Evolutionary conservation across 345 rosid species (phyloP), one percentile per base, ranked within the genome.

Genomic region (Corymbia maculata): DNA sequence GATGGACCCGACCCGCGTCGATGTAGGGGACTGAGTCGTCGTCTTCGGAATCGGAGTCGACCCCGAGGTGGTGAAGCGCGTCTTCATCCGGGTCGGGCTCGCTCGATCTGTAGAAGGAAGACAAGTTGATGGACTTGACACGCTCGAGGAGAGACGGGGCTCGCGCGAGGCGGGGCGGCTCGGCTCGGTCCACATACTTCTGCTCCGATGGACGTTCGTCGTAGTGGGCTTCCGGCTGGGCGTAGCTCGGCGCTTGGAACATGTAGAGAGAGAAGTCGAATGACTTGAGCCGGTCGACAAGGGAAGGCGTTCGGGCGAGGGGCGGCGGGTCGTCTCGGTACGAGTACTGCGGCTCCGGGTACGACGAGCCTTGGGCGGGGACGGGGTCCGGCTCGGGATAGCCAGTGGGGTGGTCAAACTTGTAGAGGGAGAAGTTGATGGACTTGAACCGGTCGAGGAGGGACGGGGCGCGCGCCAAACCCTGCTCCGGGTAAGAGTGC

Each of bases 91-190:
- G 45, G 88, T 91, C 82, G 55, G 89, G 85, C 9, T 90, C 88
- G 55, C 93, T 89, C 88, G 90, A 89, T 80, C 89, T 93, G 90
- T 93, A 91, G 66, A 89, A 51, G 10, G 94, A 85, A 2, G 92
- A 47, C 82, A 93, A 53, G 66, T 94, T 91, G 50, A 95, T 90
- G 86, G 98, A 95, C 92, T 93, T 94, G 88, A 96, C 93, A 19
- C 97, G 93, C 57, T 94, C 94, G 16, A 95, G 52, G 52, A 96
- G 88, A 10, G 97, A 95, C 4, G 96, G 96, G 32, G 94, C 88
- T 47, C 95, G 94, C 32, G 87, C 88, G 26, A 92, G 85, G 44
- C 61, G 89, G 45, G 93, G 89, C 51, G 86, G 91, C 42, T 87
- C 84, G 84, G 6, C 84, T 75, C 49, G 49, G 49, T 42, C 84